phyloP scores from a whole-genome alignment of 2,329 filamentous ascomycete species.

The Alternaria brassicae region DNA sequence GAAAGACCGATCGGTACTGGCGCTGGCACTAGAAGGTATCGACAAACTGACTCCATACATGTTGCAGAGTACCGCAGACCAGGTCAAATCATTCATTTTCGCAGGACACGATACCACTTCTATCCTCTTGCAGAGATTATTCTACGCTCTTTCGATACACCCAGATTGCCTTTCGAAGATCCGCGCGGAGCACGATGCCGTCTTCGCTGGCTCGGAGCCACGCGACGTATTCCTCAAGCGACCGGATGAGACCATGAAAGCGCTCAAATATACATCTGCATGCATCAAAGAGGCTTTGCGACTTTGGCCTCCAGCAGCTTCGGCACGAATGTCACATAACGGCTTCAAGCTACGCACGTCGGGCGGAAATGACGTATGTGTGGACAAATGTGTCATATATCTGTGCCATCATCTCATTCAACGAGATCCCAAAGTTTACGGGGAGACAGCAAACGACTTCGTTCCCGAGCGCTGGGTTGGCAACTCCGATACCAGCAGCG shows the following conservation, averaged over 20 bases:
- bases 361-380: slow-evolving; percentile 52
- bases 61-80: slow-evolving; percentile 49
- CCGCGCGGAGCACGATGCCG: slow-evolving; percentile 59
- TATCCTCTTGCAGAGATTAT: slow-evolving; percentile 40
- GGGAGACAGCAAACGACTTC: slow-evolving; percentile 42
- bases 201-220: slow-evolving; percentile 58
- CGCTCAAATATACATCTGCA: slow-evolving; percentile 60
- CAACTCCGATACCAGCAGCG: slow-evolving; percentile 32
- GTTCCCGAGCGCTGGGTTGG: slow-evolving; percentile 52
- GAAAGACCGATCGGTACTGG: slow-evolving; percentile 42
- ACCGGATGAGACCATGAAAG: slow-evolving; percentile 57
- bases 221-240: slow-evolving; percentile 52
- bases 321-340: slow-evolving; percentile 50
- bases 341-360: slow-evolving; percentile 54
- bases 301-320: slow-evolving; percentile 59
- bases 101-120: slow-evolving; percentile 58
- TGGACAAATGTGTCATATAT: slow-evolving; percentile 57
- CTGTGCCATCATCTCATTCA: slow-evolving; percentile 52
- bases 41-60: slow-evolving; percentile 47
- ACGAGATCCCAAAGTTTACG: slow-evolving; percentile 43
- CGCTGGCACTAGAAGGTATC: slow-evolving; percentile 43
- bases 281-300: slow-evolving; percentile 64
- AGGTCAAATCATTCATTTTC: slow-evolving; percentile 55
- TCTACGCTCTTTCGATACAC: slow-evolving; percentile 44
- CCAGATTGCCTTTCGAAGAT: slow-evolving; percentile 44